Percentiles rank a stretch among this genome's conserved stretches.
Evolutionary conservation across 768 basidiomycete genomes (phyloP).

Genomic region (Lactifluus echinatus): DNA sequence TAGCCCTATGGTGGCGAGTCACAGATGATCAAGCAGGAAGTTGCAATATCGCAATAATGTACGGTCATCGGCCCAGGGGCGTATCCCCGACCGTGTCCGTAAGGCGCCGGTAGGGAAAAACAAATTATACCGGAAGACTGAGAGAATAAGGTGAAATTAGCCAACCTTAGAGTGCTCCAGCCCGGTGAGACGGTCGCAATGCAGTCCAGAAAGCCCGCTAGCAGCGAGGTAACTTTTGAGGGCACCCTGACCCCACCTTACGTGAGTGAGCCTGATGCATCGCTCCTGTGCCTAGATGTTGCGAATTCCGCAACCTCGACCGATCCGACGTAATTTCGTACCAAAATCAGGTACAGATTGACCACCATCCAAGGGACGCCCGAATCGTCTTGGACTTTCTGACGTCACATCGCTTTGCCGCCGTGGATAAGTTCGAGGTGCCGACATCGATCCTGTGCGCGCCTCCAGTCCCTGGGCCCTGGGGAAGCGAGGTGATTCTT

Average conservation of each 20-base stretch:
- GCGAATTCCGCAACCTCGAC: background rate
- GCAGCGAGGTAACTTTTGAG: background rate
- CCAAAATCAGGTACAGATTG: background rate
- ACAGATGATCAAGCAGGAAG: slow-evolving; percentile 6
- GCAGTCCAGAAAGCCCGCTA: background rate
- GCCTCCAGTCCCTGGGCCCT: background rate
- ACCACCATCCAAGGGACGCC: background rate
- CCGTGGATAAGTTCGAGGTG: background rate
- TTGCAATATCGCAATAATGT: background rate
- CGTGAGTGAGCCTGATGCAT: background rate
- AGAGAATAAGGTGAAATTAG: background rate
- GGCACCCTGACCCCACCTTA: background rate
- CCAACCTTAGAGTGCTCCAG: background rate
- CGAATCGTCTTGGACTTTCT: background rate
- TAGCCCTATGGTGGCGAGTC: no score
- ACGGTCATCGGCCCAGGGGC: background rate
- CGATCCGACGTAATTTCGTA: background rate
- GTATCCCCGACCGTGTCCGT: background rate
- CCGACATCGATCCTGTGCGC: background rate
- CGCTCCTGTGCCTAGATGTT: background rate
- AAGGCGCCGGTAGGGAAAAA: background rate
- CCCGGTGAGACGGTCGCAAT: background rate
- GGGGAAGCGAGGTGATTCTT: background rate
- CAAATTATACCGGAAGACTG: background rate
- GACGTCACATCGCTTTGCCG: background rate